Base-by-base conservation (phyloP, 2,329 filamentous ascomycete species). In the Hortaea werneckii region DNA sequence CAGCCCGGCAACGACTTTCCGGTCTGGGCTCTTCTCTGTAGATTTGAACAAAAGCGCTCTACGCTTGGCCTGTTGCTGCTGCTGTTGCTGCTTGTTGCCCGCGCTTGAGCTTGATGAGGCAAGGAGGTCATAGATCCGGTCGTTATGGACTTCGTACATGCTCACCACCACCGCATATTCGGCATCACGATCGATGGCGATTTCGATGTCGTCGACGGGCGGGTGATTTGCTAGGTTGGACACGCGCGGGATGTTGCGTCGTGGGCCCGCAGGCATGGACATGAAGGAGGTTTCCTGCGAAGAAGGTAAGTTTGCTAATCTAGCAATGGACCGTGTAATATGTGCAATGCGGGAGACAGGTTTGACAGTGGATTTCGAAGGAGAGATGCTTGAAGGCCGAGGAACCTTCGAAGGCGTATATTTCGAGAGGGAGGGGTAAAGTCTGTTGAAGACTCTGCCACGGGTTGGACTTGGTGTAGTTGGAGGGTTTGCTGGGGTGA, bases 101-200 rank as follows among this genome's bases (percentile, higher is more conserved):
- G 83, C 85, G 20, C 20, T 30, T 11, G 45, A 30, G 5, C 73
- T 67, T 2, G 78, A 75, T 0, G 75, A 72, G 0, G 83, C 85
- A 1, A 98, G 73, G 0, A 98, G 79, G 59, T 98, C 92, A 63
- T 94, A 96, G 54, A 98, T 96, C 32, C 89, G 82, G 67, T 98
- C 90, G 61, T 98, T 98, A 71, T 98, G 95, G 1, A 98, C 90
- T 65, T 98, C 92, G 66, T 96, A 96, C 89, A 98, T 98, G 44
- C 88, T 95, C 20, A 98, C 76, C 8, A 98, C 72, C 44, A 98
- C 80, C 4, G 85, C 83, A 57, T 95, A 95, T 55, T 95, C 87
- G 45, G 83, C 79, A 13, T 77, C 76, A 1, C 74, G 72, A 50
- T 89, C 84, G 41, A 80, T 72, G 0, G 79, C 74, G 0, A 94